Base-by-base conservation (phyloP, 257 asterid genomes). In the Mitragyna speciosa region DNA sequence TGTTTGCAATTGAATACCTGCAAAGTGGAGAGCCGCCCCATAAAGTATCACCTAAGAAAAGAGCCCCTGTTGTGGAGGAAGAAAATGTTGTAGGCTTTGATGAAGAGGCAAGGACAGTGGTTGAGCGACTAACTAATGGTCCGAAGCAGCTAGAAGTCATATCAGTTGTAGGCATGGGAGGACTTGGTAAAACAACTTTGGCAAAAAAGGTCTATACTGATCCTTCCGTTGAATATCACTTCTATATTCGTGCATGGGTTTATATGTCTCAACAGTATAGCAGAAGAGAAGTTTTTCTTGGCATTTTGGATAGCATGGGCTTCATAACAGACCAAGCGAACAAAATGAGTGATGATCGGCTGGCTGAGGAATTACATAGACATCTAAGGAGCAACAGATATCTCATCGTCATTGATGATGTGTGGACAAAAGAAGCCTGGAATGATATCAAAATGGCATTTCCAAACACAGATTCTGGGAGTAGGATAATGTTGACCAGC, bases 1-100 rank as follows among this genome's bases (percentile, higher is more conserved):
- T 86, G 88, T 84, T 82, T 79, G 91, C 88, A n/a, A 88, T 88
- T 72, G 88, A 84, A 75, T 86, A 48, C 80, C 52, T 84, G 11
- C 73, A 70, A 1, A 51, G 70, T 56, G 77, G 82, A 12, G 82
- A 70, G 49, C 43, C 72, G 20, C 5, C 51, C 7, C 82, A 64
- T 4, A 79, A 71, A 43, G 20, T 2, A 17, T 49, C 47, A 12
- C 51, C 56, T 39, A 70, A 86, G 19, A 71, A 58, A 24, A 78
- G 77, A 5, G 77, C 66, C 31, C 77, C 77, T 16, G 22, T 22
- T 28, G 77, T 73, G 47, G 77, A 52, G 48, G 77, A 73, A 73
- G 77, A 73, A 73, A 73, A 73, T 52, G 77, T 73, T 63, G 77
- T 73, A 73, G 77, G 77, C 20, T 73, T 56, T 36, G 78, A 74